phyloP scores from a whole-genome alignment of 179 eudicot genomes.

The Silene vulgaris region DNA sequence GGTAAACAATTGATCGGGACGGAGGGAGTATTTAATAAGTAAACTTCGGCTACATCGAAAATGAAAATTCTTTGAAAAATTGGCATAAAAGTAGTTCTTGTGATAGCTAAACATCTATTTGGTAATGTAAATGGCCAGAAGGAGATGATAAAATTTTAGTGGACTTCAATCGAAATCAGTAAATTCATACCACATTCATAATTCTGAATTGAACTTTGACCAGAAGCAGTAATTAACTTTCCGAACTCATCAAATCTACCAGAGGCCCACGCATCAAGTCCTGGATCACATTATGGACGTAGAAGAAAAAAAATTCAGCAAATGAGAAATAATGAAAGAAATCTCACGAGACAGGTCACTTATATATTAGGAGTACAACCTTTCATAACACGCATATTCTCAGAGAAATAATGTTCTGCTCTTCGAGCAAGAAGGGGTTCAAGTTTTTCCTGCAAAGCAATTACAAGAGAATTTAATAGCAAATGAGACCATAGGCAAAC shows the following conservation, averaged over 20 bases:
- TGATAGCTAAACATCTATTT: background rate
- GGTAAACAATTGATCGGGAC: no score
- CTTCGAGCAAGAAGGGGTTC: slow-evolving; percentile 73
- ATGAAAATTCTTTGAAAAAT: background rate
- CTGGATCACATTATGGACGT: slow-evolving; percentile 32
- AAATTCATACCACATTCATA: slow-evolving; percentile 79
- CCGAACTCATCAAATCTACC: slow-evolving; percentile 86
- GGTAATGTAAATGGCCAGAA: background rate
- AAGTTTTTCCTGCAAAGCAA: slow-evolving; percentile 51
- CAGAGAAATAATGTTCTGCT: slow-evolving; percentile 95
- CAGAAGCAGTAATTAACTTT: slow-evolving; percentile 76
- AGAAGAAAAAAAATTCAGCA: background rate
- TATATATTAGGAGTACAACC: slow-evolving; percentile 33
- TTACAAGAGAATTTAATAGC: background rate
- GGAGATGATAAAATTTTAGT: background rate
- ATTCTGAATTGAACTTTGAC: slow-evolving; percentile 85
- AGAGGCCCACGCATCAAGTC: slow-evolving; percentile 87
- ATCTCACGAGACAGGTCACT: background rate
- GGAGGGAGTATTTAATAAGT: no score
- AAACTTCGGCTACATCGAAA: background rate
- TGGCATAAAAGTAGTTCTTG: background rate
- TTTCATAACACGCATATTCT: slow-evolving; percentile 67
- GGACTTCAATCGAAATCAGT: background rate
- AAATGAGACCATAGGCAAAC: background rate
- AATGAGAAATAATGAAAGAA: background rate